Evolutionary conservation across 2,329 filamentous ascomycete species (phyloP), one percentile per base, ranked within the genome.

Genomic region (Polychaeton citri): DNA sequence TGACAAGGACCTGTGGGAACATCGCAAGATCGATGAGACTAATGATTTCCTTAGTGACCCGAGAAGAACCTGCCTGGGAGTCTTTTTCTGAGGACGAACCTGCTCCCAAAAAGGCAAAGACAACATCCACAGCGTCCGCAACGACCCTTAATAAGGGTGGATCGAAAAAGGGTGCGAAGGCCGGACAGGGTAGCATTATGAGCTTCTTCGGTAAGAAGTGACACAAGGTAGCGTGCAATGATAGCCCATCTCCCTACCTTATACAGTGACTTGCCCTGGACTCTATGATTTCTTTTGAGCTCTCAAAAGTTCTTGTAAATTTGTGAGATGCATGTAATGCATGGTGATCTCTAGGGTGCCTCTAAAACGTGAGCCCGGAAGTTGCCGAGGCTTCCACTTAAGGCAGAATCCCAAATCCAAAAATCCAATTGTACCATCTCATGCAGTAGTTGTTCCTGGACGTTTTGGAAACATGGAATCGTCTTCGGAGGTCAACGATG

Each of bases 1-100:
- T 20, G 13, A 31, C 13, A 37, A 15, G n/a, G 3, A 13, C 38
- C 44, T 47, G 31, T 13, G 12, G 10, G 6, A 19, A 19, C n/a
- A n/a, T n/a, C n/a, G n/a, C n/a, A n/a, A n/a, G n/a, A 21, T 6
- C n/a, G 20, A 30, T 30, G 7, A 21, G 28, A 36, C 48, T 53
- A 39, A 50, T 35, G 19, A 1, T n/a, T 19, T 13, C 9, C 42
- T 26, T 48, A 90, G 87, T 94, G 20, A 94, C 86, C 2, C 80
- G 79, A 45, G 82, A 92, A 59, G 85, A 93, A 52, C 62, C 72
- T 0, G 79, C 71, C 0, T 95, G 87, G 87, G 87, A 95, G 57
- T 88, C 81, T 0, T 94, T 92, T 62, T 93, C 85, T 0, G 87
- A 95, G 55, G 86, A 93, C 44, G 86, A 94, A 45, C 72, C 77